Evolutionary conservation across 1,284 basidiomycete species (phyloP).

Genomic region (Cutaneotrichosporon curvatum): DNA sequence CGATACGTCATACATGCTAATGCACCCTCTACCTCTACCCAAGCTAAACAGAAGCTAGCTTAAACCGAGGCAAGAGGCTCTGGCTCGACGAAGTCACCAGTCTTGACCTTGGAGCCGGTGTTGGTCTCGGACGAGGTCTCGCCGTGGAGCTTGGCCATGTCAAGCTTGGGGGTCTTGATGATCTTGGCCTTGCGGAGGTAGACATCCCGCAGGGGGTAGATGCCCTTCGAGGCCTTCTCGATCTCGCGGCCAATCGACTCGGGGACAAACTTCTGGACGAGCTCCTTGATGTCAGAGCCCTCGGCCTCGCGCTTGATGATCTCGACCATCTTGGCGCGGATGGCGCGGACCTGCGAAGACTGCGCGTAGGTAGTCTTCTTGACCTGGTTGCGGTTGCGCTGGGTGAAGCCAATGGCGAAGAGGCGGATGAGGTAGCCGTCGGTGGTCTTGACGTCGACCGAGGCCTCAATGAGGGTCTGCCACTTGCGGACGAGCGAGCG

Average conservation of each 20-base stretch:
- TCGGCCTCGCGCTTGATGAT: constrained; percentile 96
- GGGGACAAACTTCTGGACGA: constrained; percentile 97
- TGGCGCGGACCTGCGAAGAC: constrained; percentile 89
- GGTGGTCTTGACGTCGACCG: constrained; percentile 98
- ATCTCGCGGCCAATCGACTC: constrained; percentile 99
- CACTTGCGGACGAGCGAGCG: constrained; percentile 99
- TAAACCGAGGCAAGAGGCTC: constrained; percentile 47
- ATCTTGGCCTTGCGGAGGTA: constrained; percentile 96
- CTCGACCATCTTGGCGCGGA: constrained; percentile 99
- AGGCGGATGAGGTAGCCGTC: constrained; percentile 99
- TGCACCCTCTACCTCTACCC: constrained; percentile 21
- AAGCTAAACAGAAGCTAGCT: constrained; percentile 13
- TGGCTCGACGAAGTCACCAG: constrained; percentile 47
- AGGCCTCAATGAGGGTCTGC: constrained; percentile 98
- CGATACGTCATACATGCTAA: constrained; percentile 33
- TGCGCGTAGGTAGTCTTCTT: constrained; percentile 99
- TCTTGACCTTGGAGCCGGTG: constrained; percentile 43
- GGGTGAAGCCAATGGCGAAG: constrained; percentile 98
- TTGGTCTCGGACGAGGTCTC: constrained; percentile 64
- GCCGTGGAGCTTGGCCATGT: constrained; percentile 90
- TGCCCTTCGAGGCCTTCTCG: constrained; percentile 76
- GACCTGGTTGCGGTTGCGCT: constrained; percentile 92
- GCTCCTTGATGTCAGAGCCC: constrained; percentile 93
- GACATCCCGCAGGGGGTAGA: constrained; percentile 53
- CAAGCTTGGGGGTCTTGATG: constrained; percentile 95